Evolutionary conservation across 2,329 filamentous ascomycete species (phyloP).

Genomic region (Albifimbria verrucaria): DNA sequence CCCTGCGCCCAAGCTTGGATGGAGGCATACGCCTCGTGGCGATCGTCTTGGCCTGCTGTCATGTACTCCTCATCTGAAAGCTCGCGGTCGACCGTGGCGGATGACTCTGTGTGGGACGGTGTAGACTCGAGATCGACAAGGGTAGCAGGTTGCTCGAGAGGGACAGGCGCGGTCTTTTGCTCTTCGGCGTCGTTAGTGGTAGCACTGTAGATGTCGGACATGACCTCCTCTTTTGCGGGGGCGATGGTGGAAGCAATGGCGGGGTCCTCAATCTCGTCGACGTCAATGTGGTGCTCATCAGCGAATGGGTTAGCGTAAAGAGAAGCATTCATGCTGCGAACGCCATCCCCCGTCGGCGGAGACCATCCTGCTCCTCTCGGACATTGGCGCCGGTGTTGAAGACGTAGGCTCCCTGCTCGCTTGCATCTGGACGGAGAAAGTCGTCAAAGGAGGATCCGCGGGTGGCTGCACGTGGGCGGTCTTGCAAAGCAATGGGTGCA

Average conservation of each 20-base stretch:
- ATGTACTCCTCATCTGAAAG: conserved; percentile 45
- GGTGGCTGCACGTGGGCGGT: conserved; percentile 5
- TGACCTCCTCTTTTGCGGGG: conserved; percentile 43
- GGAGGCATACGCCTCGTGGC: conserved; percentile 50
- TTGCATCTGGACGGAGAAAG: conserved; percentile 50
- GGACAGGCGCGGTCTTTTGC: conserved; percentile 12
- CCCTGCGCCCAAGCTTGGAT: conserved; percentile 64
- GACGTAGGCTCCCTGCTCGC: conserved; percentile 53
- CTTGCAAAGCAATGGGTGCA: conserved; percentile 3
- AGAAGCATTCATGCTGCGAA: conserved; percentile 41
- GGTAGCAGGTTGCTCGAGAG: conserved; percentile 21
- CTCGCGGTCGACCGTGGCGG: conserved; percentile 32
- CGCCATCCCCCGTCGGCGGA: conserved; percentile 47
- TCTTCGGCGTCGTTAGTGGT: conserved; percentile 41
- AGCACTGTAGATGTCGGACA: conserved; percentile 56
- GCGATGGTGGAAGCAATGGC: conserved; percentile 39
- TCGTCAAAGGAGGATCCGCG: conserved; percentile 54
- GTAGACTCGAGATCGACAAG: conserved; percentile 29
- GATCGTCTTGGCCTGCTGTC: conserved; percentile 47
- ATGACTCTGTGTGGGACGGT: conserved; percentile 13
- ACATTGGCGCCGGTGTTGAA: conserved; percentile 54
- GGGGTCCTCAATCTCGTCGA: conserved; percentile 37
- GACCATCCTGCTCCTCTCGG: conserved; percentile 36
- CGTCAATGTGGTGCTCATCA: conserved; percentile 52
- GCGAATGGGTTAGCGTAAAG: conserved; percentile 58